Evolutionary conservation across 495 filamentous ascomycete species (phyloP), one percentile per base, ranked within the genome.

Genomic region (Hypoxylon lenormandii): DNA sequence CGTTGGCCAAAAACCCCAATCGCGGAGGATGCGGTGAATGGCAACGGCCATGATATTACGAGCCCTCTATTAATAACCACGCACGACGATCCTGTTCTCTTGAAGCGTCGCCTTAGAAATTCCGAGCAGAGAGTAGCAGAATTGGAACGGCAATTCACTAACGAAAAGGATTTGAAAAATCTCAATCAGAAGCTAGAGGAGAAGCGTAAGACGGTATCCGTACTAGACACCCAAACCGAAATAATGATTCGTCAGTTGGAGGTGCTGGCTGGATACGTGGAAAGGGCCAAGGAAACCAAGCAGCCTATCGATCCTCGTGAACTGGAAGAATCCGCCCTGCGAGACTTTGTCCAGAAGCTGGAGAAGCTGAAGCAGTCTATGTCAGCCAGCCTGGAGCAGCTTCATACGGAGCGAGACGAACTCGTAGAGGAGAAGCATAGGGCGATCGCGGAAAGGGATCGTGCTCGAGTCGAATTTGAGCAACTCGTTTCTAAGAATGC

Each of bases 151-250:
- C 81, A 85, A 33, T 84, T 89, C 66, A 84, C 82, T 66, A 85
- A 87, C 13, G 90, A 90, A 16, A 90, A 90, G 19, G 92, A 93
- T 69, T 87, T 97, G 33, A 92, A 93, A 74, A 89, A 88, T 60
- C 85, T 95, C 26, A 93, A 94, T 73, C 92, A 89, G 42, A 94
- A 93, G 72, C 81, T 99, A 11, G 85, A 90, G 33, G 93, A 98
- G 78, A 98, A 98, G 81, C 87, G 95, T 46, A 96, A 94, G 64
- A 98, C 94, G 1, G 93, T 99, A 72, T 94, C 95, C n/a, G 91
- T 94, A 10, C 83, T 99, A 18, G 94, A 98, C 76, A 92, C 93
- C 0, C 91, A 97, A 78, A 90, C 93, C 22, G 96, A 99, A 77
- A 93, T 97, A 69, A 93, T 97, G 73, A 87, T 99, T 58, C 89